A percentile compares a stretch with the other conserved stretches of the same genome.
These are phyloP conservation scores for Thymus mandschuricus DNA, from an alignment of 257 asterid genomes.

Conservation along the genomic window DNA sequence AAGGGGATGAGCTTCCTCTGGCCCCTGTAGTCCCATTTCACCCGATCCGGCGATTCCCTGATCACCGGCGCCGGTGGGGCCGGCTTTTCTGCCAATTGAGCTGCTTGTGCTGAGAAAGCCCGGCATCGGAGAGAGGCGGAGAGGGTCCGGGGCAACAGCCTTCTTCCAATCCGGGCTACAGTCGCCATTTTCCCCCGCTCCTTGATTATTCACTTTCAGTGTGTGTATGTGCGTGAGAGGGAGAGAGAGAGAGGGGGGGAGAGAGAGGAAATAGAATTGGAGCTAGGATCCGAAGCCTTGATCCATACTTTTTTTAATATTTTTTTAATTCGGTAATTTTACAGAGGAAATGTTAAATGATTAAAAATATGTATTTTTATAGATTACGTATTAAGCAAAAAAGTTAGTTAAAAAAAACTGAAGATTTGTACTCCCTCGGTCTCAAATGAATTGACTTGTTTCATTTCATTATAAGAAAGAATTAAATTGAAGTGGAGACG, in stretches of 20 bases:
- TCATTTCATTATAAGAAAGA: no score
- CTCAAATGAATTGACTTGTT: no score
- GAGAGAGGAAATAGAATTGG: neutral
- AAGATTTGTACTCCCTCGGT: no score
- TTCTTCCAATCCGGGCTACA: conserved; percentile 59
- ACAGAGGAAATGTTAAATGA: neutral
- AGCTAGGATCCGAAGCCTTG: neutral
- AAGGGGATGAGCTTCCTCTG: conserved; percentile 77
- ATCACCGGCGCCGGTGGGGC: conserved; percentile 41
- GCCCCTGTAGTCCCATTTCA: conserved; percentile 92
- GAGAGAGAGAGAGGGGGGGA: neutral
- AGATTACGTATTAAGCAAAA: no score
- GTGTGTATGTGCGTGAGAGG: no score
- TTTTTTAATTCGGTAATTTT: no score
- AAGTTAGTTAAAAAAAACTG: no score
- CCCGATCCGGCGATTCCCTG: conserved; percentile 67
- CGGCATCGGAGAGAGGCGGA: conserved; percentile 43
- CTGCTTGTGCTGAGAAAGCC: conserved; percentile 53
- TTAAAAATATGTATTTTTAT: no score
- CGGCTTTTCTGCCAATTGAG: conserved; percentile 31
- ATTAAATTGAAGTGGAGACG: no score
- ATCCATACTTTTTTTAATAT: neutral
- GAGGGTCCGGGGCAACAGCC: conserved; percentile 54
- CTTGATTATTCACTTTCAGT: neutral
- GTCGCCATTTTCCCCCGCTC: conserved; percentile 56